Base-by-base conservation (phyloP, 2,329 filamentous ascomycete genomes). In the Westerdykella aurantiaca region DNA sequence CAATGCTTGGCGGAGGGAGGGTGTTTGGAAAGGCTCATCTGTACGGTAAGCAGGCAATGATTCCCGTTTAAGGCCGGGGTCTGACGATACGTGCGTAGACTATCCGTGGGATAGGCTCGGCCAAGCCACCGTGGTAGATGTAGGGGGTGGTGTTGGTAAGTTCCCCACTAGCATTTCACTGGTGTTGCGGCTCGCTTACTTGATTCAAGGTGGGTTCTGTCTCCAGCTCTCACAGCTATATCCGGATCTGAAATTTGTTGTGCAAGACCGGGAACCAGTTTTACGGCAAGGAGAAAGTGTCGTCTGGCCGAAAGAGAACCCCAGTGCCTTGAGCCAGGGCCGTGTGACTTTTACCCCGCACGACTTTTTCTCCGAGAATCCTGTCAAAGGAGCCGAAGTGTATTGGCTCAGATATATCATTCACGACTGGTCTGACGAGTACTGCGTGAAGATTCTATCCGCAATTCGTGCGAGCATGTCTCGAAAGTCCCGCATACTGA, bases 391-490 rank as follows among this genome's bases (percentile, higher is more conserved):
- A 5, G 56, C 64, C 3, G 55, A 65, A n/a, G 51, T 67, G 1
- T 67, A 67, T 34, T 60, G 57, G 12, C 29, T 67, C 2, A 59
- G 61, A n/a, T 60, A 56, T 6, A 55, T 66, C 13, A 40, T 66
- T 18, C 65, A 69, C 29, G 63, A 68, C 46, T 68, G 64, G 66
- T 61, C 64, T 0, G 63, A 68, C n/a, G 55, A 59, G 0, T 63
- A 64, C 33, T 63, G 61, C 3, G 38, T 64, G 23, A 46, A 47
- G 21, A 68, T 68, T 10, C 45, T 67, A 23, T 43, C 39, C 34
- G 45, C 25, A 11, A 38, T 48, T 35, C 44, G 38, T 16, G 22
- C 17, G 0, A 44, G 48, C 31, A 49, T 52, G 46, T 40, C 22
- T 14, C 42, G 21, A 34, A 43, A 47, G 25, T 47, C 48, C 10